phyloP scores from a whole-genome alignment of 305 asterid genomes.

The Nicotiana rustica region DNA sequence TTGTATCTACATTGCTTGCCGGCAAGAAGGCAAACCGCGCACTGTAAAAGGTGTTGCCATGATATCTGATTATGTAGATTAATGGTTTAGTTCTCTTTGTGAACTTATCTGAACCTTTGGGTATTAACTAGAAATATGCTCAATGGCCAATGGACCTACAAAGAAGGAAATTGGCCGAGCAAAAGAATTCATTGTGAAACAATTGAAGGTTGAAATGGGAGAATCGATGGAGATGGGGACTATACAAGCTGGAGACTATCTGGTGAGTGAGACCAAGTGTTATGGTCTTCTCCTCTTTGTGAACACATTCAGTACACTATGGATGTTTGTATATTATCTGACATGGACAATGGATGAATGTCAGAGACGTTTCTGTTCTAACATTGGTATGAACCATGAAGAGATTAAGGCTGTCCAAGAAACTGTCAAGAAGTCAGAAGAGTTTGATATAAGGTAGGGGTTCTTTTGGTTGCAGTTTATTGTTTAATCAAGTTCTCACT shows the following conservation, averaged over 20 bases:
- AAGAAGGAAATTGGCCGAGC: constrained; percentile 90
- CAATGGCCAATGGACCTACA: constrained; percentile 80
- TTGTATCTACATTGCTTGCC: constrained; percentile 91
- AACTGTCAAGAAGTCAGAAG: constrained; percentile 70
- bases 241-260: constrained; percentile 77
- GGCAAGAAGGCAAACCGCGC: constrained; percentile 91
- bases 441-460: constrained; percentile 74
- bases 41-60: constrained; percentile 81
- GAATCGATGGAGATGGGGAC: constrained; percentile 83
- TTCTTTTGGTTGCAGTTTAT: neutral
- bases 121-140: constrained; percentile 73
- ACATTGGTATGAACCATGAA: constrained; percentile 78
- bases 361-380: constrained; percentile 89
- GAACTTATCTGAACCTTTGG: constrained; percentile 54
- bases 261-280: constrained; percentile 53
- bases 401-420: constrained; percentile 84
- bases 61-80: constrained; percentile 44
- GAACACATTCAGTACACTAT: neutral
- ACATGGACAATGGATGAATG: constrained; percentile 1
- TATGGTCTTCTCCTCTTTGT: constrained; percentile 1
- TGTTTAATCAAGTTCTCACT: neutral
- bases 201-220: constrained; percentile 84
- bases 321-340: neutral
- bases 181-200: constrained; percentile 79
- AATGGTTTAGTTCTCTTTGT: constrained; percentile 42